A percentile compares a stretch with the other conserved stretches of the same genome.
Evolutionary conservation across 129 eudicot genomes (phyloP).

Genomic region (Silybum marianum): DNA sequence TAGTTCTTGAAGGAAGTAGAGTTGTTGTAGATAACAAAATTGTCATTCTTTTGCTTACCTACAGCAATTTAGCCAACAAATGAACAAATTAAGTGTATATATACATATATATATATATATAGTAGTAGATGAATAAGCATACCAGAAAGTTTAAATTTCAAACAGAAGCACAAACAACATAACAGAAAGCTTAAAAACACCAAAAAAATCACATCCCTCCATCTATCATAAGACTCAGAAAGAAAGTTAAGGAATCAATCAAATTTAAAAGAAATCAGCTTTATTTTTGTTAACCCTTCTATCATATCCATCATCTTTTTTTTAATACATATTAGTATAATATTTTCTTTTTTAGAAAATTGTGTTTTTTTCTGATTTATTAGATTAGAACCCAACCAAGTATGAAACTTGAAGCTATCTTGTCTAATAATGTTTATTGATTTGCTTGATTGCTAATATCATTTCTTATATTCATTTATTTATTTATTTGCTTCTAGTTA

Average conservation of each 20-base stretch:
- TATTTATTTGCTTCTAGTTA: background rate
- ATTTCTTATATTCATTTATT: too few relatives aligned
- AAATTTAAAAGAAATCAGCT: background rate
- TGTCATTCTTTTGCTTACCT: conserved; percentile 41
- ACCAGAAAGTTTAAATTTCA: background rate
- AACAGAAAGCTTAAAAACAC: background rate
- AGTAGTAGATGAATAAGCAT: background rate
- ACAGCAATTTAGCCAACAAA: background rate
- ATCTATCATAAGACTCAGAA: too few relatives aligned
- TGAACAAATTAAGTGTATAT: background rate
- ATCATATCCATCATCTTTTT: too few relatives aligned
- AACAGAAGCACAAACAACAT: background rate
- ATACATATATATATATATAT: too few relatives aligned
- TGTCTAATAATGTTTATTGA: background rate
- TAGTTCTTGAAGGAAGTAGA: conserved; percentile 37
- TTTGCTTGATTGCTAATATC: background rate
- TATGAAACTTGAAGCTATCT: background rate
- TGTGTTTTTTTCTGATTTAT: background rate
- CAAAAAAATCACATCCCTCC: background rate
- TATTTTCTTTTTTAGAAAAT: too few relatives aligned
- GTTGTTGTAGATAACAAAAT: conserved; percentile 48
- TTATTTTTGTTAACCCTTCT: too few relatives aligned
- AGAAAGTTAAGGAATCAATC: too few relatives aligned
- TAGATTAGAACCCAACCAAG: background rate
- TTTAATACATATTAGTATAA: too few relatives aligned